These are phyloP conservation scores for Elongisporangium senticosum DNA, from an alignment of 352 stramenopile genomes.

Conservation along the genomic window DNA sequence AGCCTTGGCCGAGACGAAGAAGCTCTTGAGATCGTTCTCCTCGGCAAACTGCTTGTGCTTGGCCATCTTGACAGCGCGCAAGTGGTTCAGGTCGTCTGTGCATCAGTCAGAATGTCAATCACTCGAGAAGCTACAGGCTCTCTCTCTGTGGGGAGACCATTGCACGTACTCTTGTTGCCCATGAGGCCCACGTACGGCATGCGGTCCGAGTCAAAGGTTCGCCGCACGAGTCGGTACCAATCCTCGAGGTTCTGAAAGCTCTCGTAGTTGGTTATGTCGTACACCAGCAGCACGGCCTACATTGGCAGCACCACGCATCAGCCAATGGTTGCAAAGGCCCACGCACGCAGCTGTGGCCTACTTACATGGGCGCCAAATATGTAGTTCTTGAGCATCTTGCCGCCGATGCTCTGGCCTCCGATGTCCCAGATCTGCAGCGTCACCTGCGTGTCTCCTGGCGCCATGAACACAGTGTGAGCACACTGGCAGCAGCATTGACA, in stretches of 20 bases:
- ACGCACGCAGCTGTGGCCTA: background rate
- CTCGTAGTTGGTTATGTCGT: slow-evolving; percentile 96
- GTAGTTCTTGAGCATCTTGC: slow-evolving; percentile 90
- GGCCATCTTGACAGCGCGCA: slow-evolving; percentile 80
- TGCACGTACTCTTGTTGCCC: slow-evolving; percentile 87
- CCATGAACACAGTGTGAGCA: background rate
- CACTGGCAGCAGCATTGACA: background rate
- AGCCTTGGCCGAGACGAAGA: slow-evolving; percentile 92
- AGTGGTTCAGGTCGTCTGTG: slow-evolving; percentile 86
- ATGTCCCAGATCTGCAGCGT: slow-evolving; percentile 94
- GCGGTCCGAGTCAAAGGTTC: slow-evolving; percentile 79
- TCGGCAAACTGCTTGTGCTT: slow-evolving; percentile 92
- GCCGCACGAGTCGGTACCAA: slow-evolving; percentile 90
- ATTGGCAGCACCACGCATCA: background rate
- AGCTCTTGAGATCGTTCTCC: slow-evolving; percentile 90
- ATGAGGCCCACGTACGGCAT: slow-evolving; percentile 89
- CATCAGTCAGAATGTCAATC: background rate
- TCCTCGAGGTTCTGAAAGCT: slow-evolving; percentile 95
- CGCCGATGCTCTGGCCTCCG: slow-evolving; percentile 88
- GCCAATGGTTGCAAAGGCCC: background rate
- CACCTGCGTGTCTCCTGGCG: slow-evolving; percentile 81
- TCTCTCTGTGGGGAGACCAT: background rate
- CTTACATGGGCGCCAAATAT: slow-evolving; percentile 89
- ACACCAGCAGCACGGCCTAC: slow-evolving; percentile 88
- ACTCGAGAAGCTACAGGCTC: slow-evolving; percentile 6